A percentile compares a stretch with the other conserved stretches of the same genome.
Conservation (phyloP, 1,139 yeast genomes). For the Sugiyamaella xylanicola region DNA sequence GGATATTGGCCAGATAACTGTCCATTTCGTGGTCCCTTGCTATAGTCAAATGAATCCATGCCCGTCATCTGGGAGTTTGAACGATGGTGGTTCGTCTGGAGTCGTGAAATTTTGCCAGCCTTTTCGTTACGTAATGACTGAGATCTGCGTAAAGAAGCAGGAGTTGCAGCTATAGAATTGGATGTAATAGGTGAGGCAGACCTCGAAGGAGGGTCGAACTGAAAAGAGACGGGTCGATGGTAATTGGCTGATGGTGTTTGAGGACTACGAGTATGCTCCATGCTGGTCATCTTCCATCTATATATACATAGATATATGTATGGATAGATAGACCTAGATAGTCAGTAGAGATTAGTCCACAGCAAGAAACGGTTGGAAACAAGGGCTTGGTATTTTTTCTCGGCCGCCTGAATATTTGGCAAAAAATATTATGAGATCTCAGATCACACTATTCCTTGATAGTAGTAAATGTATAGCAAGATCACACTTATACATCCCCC, state of each 20-base stretch:
- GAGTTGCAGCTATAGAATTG: conserved; percentile 5
- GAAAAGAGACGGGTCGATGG: conserved; percentile 6
- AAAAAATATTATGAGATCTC: conserved; percentile 2
- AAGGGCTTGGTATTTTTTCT: conserved; percentile 1
- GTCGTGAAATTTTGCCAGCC: not conserved
- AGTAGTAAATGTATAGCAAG: not conserved
- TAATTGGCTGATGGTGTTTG: not conserved
- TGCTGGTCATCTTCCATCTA: conserved; percentile 1
- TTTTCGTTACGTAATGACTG: conserved; percentile 10
- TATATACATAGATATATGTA: too few species aligned
- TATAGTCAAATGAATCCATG: not conserved
- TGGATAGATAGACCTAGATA: too few species aligned
- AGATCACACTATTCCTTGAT: conserved; percentile 5
- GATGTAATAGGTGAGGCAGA: conserved; percentile 1
- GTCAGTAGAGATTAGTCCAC: too few species aligned
- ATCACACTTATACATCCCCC: conserved; percentile 6
- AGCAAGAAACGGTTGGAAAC: not conserved
- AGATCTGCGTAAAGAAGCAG: conserved; percentile 16
- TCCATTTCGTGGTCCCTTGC: not conserved
- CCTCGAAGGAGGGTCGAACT: conserved; percentile 1
- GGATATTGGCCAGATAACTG: not conserved
- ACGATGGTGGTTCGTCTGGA: not conserved
- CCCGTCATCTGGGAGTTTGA: not conserved
- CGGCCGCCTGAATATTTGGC: not conserved
- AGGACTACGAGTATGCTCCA: not conserved